Percentiles rank a stretch among this genome's conserved stretches.
phyloP scores from a whole-genome alignment of 352 stramenopile species.

The Pythium diclinum region DNA sequence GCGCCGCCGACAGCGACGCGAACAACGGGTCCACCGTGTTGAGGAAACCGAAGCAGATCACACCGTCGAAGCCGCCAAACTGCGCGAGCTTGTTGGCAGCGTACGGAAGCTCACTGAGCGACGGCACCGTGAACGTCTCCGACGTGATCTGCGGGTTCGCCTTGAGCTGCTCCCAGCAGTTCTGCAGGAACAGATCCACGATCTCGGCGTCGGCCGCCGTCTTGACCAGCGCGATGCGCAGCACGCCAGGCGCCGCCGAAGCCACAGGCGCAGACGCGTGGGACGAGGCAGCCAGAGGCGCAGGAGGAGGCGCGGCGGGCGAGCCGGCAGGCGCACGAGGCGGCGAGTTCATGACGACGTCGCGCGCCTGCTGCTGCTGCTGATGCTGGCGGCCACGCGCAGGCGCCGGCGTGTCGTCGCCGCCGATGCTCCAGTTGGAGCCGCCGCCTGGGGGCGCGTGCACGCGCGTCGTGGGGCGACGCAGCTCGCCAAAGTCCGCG shows the following conservation, averaged over 20 bases:
- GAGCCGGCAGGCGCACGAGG: slow-evolving; percentile 26
- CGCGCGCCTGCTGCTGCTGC: slow-evolving; percentile 24
- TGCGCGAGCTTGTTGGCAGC: slow-evolving; percentile 78
- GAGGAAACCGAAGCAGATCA: slow-evolving; percentile 79
- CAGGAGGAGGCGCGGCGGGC: slow-evolving; percentile 27
- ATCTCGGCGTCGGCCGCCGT: slow-evolving; percentile 70
- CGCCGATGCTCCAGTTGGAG: slow-evolving; percentile 76
- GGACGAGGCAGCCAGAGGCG: slow-evolving; percentile 13
- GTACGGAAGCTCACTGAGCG: slow-evolving; percentile 73
- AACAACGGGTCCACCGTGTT: slow-evolving; percentile 67
- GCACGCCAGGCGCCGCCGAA: slow-evolving; percentile 6
- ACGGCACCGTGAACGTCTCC: slow-evolving; percentile 70
- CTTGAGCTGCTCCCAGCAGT: slow-evolving; percentile 49
- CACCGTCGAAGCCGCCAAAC: slow-evolving; percentile 61
- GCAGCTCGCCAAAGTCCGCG: slow-evolving; percentile 78
- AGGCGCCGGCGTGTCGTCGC: slow-evolving; percentile 29
- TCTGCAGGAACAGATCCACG: slow-evolving; percentile 67
- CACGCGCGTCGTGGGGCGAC: slow-evolving; percentile 78
- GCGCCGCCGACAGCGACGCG: slow-evolving; percentile 41
- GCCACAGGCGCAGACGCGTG: slow-evolving; percentile 9
- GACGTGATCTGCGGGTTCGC: slow-evolving; percentile 31
- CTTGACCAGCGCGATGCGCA: slow-evolving; percentile 73
- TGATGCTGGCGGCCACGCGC: slow-evolving; percentile 27
- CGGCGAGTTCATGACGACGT: slow-evolving; percentile 42
- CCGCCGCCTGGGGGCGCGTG: slow-evolving; percentile 76